These are phyloP conservation scores for Teratosphaeria gauchensis DNA, from an alignment of 2,329 filamentous ascomycete genomes.

Conservation along the genomic window DNA sequence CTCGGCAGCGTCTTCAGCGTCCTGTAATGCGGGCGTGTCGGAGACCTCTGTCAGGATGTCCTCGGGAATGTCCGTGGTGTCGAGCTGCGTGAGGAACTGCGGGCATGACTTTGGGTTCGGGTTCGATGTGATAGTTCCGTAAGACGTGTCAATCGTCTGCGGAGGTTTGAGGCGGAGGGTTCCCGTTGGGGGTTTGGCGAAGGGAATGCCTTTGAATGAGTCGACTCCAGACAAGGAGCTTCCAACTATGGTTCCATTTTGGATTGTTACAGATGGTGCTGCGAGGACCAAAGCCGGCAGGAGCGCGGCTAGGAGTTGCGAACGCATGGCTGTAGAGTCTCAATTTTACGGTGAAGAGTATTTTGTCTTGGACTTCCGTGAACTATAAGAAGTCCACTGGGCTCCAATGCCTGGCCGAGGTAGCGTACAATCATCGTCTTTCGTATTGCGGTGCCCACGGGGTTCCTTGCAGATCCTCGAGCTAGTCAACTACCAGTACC, in stretches of 20 bases:
- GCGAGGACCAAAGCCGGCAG: neutral
- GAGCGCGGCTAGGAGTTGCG: neutral
- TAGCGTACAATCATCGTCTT: no score
- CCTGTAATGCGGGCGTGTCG: constrained; percentile 32
- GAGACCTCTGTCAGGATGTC: constrained; percentile 30
- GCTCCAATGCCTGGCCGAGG: no score
- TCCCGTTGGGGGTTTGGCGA: constrained; percentile 59
- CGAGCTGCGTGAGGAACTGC: constrained; percentile 56
- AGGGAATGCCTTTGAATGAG: constrained; percentile 65
- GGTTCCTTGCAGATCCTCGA: no score
- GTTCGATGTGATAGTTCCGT: constrained; percentile 55
- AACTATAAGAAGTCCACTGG: neutral
- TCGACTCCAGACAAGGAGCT: constrained; percentile 44
- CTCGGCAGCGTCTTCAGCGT: constrained; percentile 28
- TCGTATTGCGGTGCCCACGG: no score
- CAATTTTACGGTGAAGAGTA: neutral
- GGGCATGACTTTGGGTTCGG: constrained; percentile 55
- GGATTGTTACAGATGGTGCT: constrained; percentile 45
- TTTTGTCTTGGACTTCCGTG: neutral
- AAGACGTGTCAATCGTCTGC: constrained; percentile 44
- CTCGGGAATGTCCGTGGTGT: constrained; percentile 23
- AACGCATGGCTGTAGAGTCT: neutral
- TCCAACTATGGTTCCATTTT: constrained; percentile 49
- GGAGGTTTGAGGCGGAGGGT: constrained; percentile 60
- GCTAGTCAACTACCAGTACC: no score